Conservation (phyloP, 306 rosid genomes). For the Potentilla sterilis region DNA sequence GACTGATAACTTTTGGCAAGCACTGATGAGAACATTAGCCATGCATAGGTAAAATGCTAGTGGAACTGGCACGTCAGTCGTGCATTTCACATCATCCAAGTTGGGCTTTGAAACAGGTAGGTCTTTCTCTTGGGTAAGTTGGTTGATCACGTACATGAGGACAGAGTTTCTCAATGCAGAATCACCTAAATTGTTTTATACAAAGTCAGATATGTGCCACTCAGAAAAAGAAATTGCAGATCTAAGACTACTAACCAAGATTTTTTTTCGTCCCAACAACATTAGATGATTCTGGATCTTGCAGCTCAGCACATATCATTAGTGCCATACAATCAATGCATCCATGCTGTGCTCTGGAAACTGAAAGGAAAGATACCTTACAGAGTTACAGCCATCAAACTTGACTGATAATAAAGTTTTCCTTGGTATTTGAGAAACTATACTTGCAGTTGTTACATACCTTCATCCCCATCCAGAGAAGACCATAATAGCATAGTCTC, state of each 20-base stretch:
- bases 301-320: constrained; percentile 79
- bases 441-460: constrained; percentile 31
- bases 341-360: constrained; percentile 85
- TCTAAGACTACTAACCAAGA: constrained; percentile 18
- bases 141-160: constrained; percentile 45
- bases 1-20: constrained; percentile 73
- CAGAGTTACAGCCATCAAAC: constrained; percentile 18
- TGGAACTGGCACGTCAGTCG: constrained; percentile 31
- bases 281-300: constrained; percentile 41
- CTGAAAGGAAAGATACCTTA: constrained; percentile 36
- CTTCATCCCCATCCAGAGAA: constrained; percentile 69
- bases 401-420: not conserved
- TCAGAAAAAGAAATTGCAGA: constrained; percentile 10
- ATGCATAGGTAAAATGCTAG: constrained; percentile 68
- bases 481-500: constrained; percentile 75
- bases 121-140: constrained; percentile 32
- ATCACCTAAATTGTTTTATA: constrained; percentile 36
- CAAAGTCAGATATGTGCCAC: constrained; percentile 24
- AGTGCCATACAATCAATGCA: constrained; percentile 91
- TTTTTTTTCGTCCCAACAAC: constrained; percentile 46
- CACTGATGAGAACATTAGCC: constrained; percentile 91
- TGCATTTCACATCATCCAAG: constrained; percentile 24
- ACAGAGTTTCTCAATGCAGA: constrained; percentile 37
- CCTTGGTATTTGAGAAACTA: not conserved
- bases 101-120: constrained; percentile 28